Evolutionary conservation across 1,284 basidiomycete genomes (phyloP), one percentile per base, ranked within the genome.

Genomic region (Spongispora temasekensis): DNA sequence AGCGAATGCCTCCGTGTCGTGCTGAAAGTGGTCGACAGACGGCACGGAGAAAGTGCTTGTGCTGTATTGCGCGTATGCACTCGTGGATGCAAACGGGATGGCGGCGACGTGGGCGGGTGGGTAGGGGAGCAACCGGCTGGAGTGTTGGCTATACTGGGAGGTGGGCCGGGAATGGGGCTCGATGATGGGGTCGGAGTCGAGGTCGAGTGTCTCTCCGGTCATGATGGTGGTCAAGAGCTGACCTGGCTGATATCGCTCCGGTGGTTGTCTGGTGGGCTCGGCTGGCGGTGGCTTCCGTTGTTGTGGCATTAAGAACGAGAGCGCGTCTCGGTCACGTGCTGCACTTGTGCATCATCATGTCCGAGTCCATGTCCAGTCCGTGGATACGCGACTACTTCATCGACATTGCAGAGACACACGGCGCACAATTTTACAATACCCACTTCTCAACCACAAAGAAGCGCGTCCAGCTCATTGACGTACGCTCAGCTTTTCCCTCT

Each of bases 1-100:
- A 15, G 89, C 79, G 63, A 87, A 90, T 2, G 44, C 44, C 25
- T 89, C 88, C 1, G 82, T 74, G 64, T 89, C 87, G 53, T 84
- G 79, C 50, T 77, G 75, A 65, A 83, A 84, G 67, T 83, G 82
- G 61, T 83, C 81, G 12, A 81, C 55, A 13, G 67, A 61, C 34
- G 62, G 61, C 28, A 69, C 70, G 6, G 76, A 68, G 58, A 75
- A 66, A 53, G 68, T 58, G 9, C 55, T 54, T 23, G 9, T 30
- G 48, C 34, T 37, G 31, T 64, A 58, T 27, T 56, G 44, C 3
- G 61, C 42, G 44, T 65, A 62, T 27, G 57, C 23, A 19, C 61
- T 61, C 1, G 63, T 64, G 21, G 73, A 60, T 27, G 46, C 55
- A 53, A 73, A 76, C 15, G 71, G 59, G 19, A 40, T 71, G 10